Percentiles rank a stretch among this genome's conserved stretches.
Evolutionary conservation across 2,329 filamentous ascomycete genomes (phyloP).

Genomic region (Botryotinia globosa): DNA sequence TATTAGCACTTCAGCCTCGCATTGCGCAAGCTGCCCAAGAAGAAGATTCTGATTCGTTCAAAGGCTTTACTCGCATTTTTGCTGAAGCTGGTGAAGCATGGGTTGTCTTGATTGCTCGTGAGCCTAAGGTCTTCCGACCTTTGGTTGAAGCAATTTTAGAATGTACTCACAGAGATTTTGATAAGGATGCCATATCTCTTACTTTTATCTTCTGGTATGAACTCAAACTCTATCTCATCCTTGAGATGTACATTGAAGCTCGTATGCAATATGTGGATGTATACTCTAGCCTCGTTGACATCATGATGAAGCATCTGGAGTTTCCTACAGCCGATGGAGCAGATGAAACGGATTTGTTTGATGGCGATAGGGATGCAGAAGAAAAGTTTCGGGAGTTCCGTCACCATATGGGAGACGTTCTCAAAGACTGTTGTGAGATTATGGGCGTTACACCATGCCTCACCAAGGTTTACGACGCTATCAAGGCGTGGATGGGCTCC

Average conservation of each 20-base stretch:
- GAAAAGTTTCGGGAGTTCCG: conserved; percentile 97
- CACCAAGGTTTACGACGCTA: conserved; percentile 79
- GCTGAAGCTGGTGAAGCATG: conserved; percentile 91
- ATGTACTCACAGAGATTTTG: conserved; percentile 81
- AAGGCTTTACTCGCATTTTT: conserved; percentile 85
- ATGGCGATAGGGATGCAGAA: conserved; percentile 91
- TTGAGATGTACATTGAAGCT: conserved; percentile 85
- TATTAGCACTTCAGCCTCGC: conserved; percentile 73
- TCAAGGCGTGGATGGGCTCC: conserved; percentile 83
- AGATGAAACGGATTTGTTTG: conserved; percentile 81
- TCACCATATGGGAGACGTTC: conserved; percentile 94
- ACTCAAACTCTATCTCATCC: conserved; percentile 89
- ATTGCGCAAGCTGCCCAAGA: conserved; percentile 72
- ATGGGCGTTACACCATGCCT: conserved; percentile 91
- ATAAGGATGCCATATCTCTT: conserved; percentile 85
- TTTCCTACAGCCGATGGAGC: conserved; percentile 70
- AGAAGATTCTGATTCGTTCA: conserved; percentile 82
- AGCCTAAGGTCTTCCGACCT: conserved; percentile 76
- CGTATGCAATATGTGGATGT: conserved; percentile 74
- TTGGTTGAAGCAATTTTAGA: conserved; percentile 91
- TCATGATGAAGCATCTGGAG: conserved; percentile 86
- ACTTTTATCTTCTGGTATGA: conserved; percentile 99
- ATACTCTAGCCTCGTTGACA: conserved; percentile 85
- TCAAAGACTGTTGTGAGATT: conserved; percentile 96
- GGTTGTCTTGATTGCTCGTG: conserved; percentile 85